Conservation (phyloP, 768 basidiomycete genomes). For the Sarcomyxa edulis region DNA sequence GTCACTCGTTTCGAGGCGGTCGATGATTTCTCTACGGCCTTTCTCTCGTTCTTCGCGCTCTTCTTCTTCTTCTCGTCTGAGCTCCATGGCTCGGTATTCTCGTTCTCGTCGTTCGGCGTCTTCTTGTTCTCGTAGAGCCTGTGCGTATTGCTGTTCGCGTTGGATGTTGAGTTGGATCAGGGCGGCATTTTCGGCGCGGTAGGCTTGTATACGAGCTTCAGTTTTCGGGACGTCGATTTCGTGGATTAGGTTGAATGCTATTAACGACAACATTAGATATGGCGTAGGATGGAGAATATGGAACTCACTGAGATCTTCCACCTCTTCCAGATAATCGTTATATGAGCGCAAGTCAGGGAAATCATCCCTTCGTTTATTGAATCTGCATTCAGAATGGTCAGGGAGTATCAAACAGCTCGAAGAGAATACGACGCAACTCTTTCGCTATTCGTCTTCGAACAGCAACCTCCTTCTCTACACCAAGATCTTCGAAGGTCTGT, state of each 20-base stretch:
- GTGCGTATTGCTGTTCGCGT: conserved; percentile 73
- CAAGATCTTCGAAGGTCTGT: conserved; percentile 90
- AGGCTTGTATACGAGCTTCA: conserved; percentile 75
- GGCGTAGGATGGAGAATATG: conserved; percentile 3
- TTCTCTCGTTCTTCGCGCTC: conserved; percentile 75
- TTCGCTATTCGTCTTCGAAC: conserved; percentile 83
- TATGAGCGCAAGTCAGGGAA: conserved; percentile 76
- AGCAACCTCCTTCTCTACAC: conserved; percentile 92
- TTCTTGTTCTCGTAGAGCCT: conserved; percentile 71
- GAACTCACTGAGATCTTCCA: conserved; percentile 73
- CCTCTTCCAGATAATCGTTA: conserved; percentile 95
- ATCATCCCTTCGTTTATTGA: conserved; percentile 91
- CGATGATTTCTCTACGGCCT: conserved; percentile 68
- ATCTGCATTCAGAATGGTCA: conserved; percentile 41
- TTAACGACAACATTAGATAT: conserved; percentile 1
- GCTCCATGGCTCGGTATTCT: conserved; percentile 62
- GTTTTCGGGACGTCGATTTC: conserved; percentile 77
- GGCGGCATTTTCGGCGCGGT: conserved; percentile 76
- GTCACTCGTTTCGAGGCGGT: conserved; percentile 74
- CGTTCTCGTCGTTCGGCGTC: conserved; percentile 71
- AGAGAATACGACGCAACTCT: conserved; percentile 44
- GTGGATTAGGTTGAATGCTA: conserved; percentile 94
- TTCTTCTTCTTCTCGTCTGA: conserved; percentile 65
- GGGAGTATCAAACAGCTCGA: background rate
- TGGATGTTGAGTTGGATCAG: conserved; percentile 81